Evolutionary conservation across 2,329 filamentous ascomycete genomes (phyloP).

Genomic region (Penicillium paneum): DNA sequence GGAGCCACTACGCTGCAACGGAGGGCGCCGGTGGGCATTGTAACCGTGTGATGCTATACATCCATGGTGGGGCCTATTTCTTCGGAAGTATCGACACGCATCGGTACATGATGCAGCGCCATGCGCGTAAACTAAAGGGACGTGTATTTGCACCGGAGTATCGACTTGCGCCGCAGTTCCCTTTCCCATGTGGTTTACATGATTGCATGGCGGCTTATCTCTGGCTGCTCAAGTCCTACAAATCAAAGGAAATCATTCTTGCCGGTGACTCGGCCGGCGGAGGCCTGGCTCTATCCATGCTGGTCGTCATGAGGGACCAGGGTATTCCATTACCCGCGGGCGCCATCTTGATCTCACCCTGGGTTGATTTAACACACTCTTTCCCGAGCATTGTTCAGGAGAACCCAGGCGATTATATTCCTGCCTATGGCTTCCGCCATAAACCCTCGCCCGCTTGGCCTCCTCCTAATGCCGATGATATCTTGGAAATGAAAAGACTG

Average conservation of each 20-base stretch:
- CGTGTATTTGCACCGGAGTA: constrained; percentile 84
- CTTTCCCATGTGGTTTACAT: constrained; percentile 87
- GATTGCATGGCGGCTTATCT: constrained; percentile 89
- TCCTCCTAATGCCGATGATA: constrained; percentile 76
- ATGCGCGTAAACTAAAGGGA: constrained; percentile 90
- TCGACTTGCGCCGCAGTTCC: constrained; percentile 86
- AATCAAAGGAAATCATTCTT: constrained; percentile 77
- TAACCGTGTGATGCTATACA: constrained; percentile 82
- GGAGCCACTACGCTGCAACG: constrained; percentile 70
- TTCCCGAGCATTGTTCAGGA: constrained; percentile 83
- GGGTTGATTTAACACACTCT: constrained; percentile 93
- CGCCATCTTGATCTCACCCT: constrained; percentile 85
- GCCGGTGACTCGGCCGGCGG: constrained; percentile 92
- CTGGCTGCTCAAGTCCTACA: constrained; percentile 71
- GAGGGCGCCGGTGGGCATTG: constrained; percentile 58
- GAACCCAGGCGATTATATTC: constrained; percentile 80
- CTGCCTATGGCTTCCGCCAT: constrained; percentile 81
- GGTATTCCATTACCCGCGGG: constrained; percentile 82
- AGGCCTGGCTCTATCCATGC: constrained; percentile 77
- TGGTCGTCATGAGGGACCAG: constrained; percentile 78
- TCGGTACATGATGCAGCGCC: constrained; percentile 95
- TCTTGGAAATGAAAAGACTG: constrained; percentile 48
- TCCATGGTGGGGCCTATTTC: constrained; percentile 92
- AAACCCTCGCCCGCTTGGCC: constrained; percentile 90
- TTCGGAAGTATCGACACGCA: constrained; percentile 96